These are phyloP conservation scores for Yamadazyma atmosphaerica DNA, from an alignment of 1,139 yeast species.

Conservation along the genomic window DNA sequence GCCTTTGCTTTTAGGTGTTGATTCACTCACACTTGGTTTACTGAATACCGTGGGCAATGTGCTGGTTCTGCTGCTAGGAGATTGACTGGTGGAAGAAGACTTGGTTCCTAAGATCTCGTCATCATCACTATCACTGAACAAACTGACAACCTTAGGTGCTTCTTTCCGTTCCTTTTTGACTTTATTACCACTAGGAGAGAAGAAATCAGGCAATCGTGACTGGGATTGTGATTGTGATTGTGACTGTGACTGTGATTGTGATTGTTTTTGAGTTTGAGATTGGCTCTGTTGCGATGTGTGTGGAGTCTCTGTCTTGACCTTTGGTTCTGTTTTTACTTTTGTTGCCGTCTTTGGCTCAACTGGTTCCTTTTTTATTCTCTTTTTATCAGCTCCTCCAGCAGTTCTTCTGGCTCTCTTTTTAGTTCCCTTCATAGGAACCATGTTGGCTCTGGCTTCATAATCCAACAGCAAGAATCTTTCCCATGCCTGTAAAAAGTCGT, in stretches of 20 bases:
- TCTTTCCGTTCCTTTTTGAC: conserved; percentile 7
- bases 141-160: conserved; percentile 13
- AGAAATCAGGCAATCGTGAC: conserved; percentile 14
- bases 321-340: conserved; percentile 10
- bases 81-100: conserved; percentile 9
- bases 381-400: conserved; percentile 11
- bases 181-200: conserved; percentile 11
- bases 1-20: conserved; percentile 10
- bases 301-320: conserved; percentile 4
- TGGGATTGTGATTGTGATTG: conserved; percentile 4
- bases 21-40: neutral
- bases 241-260: conserved; percentile 3
- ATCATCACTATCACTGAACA: conserved; percentile 37
- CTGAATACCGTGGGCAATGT: neutral
- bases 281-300: conserved; percentile 2
- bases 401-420: conserved; percentile 29
- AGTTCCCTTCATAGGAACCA: conserved; percentile 29
- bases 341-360: conserved; percentile 12
- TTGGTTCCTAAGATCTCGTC: conserved; percentile 25
- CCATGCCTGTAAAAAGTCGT: conserved; percentile 68
- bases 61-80: conserved; percentile 5
- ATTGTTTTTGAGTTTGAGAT: conserved; percentile 2
- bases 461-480: conserved; percentile 52
- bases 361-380: conserved; percentile 16
- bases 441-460: conserved; percentile 28